phyloP scores from a whole-genome alignment of 129 eudicot genomes.

The Solidago caesia region DNA sequence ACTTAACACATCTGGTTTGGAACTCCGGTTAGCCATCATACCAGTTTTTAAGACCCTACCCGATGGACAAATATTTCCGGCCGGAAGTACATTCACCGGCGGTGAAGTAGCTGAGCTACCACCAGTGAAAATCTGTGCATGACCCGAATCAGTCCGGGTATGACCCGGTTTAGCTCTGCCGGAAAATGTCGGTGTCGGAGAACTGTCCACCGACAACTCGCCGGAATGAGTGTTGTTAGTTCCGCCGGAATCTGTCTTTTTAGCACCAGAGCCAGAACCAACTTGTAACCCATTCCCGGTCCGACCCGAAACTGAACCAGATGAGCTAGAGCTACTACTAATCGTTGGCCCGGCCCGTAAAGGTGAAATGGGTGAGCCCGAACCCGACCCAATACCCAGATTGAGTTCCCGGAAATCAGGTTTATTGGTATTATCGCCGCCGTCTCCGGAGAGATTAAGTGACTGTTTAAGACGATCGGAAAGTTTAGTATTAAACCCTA shows the following conservation, averaged over 20 bases:
- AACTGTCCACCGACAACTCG: constrained; percentile 69
- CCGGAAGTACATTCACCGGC: constrained; percentile 57
- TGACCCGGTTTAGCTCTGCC: constrained; percentile 46
- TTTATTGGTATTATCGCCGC: constrained; percentile 46
- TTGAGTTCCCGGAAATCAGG: constrained; percentile 83
- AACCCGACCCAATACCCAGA: constrained; percentile 37
- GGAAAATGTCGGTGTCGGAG: constrained; percentile 39
- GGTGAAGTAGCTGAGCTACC: constrained; percentile 65
- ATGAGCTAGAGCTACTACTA: constrained; percentile 78
- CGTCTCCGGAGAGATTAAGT: constrained; percentile 8
- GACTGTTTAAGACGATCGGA: constrained; percentile 65
- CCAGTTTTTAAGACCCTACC: constrained; percentile 68
- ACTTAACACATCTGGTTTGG: constrained; percentile 63
- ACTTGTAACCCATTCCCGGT: constrained; percentile 10
- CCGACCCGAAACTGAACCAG: constrained; percentile 88
- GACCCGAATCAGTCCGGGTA: constrained; percentile 46
- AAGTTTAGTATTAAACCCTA: constrained; percentile 40
- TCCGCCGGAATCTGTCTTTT: constrained; percentile 48
- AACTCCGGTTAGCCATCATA: constrained; percentile 45
- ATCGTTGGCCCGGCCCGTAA: constrained; percentile 43
- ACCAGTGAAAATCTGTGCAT: constrained; percentile 25
- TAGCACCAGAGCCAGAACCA: constrained; percentile 4
- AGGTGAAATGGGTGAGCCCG: constrained; percentile 71
- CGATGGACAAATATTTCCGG: constrained; percentile 85
- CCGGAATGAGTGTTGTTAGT: constrained; percentile 56